Conservation (phyloP, 2,329 filamentous ascomycete genomes). For the Stagonosporopsis vannaccii region DNA sequence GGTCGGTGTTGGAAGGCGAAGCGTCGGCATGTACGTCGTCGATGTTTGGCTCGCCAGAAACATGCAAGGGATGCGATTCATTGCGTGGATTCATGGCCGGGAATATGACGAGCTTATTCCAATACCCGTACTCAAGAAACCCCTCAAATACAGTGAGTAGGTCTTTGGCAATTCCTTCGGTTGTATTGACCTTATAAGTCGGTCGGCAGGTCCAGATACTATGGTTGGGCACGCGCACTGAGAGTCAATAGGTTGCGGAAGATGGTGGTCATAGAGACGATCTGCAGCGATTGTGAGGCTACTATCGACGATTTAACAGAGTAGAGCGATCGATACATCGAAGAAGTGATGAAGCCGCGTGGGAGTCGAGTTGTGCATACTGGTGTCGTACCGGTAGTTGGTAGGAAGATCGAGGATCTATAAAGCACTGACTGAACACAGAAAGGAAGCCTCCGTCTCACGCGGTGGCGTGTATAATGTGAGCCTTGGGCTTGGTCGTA, state of each 20-base stretch:
- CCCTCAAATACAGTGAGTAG: not conserved
- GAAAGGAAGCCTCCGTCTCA: not conserved
- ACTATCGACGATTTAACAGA: not conserved
- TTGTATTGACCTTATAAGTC: not conserved
- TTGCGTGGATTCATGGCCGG: not conserved
- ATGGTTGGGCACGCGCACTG: not conserved
- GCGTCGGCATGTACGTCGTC: conserved; percentile 15
- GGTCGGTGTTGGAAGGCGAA: conserved; percentile 22
- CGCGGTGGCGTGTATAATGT: not conserved
- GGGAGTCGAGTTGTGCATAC: conserved; percentile 1
- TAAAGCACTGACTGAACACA: not conserved
- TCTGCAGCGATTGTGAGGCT: not conserved
- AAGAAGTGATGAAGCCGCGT: not conserved
- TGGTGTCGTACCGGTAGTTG: not conserved
- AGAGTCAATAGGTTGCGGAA: not conserved
- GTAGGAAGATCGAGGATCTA: not conserved
- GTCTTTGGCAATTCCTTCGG: not conserved
- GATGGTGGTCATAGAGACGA: not conserved
- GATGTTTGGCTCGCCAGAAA: not conserved
- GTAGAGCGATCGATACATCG: not conserved
- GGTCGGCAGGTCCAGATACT: not conserved
- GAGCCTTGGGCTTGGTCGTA: conserved; percentile 13
- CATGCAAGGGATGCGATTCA: not conserved
- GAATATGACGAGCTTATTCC: not conserved
- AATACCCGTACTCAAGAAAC: not conserved